Conservation (phyloP, 768 basidiomycete species). For the Chiua virens region DNA sequence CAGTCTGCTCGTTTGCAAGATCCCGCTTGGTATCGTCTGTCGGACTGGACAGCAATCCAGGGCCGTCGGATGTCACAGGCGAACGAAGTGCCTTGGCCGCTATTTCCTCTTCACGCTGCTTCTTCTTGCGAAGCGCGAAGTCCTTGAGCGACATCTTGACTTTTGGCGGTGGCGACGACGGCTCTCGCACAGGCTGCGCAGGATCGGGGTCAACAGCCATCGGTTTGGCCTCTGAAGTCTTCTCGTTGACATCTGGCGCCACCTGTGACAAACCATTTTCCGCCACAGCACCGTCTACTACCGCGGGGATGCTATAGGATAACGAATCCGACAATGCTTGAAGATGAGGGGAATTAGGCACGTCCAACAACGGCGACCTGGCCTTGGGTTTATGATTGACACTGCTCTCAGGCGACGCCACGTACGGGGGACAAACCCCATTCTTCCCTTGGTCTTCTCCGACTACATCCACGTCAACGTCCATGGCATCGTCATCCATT, state of each 20-base stretch:
- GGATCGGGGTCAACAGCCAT: slow-evolving; percentile 7
- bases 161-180: slow-evolving; percentile 43
- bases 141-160: slow-evolving; percentile 59
- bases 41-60: slow-evolving; percentile 21
- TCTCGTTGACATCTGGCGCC: slow-evolving; percentile 1
- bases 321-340: background rate
- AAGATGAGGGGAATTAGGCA: background rate
- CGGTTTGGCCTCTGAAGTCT: slow-evolving; percentile 6
- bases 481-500: slow-evolving; percentile 19
- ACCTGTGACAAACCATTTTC: background rate
- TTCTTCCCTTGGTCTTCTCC: slow-evolving; percentile 3
- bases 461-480: slow-evolving; percentile 14
- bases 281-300: background rate
- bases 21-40: slow-evolving; percentile 16
- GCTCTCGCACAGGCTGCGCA: slow-evolving; percentile 9
- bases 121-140: slow-evolving; percentile 55
- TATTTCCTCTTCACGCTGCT: slow-evolving; percentile 47
- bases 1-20: slow-evolving; percentile 5
- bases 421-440: background rate
- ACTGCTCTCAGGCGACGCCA: background rate
- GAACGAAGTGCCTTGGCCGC: slow-evolving; percentile 29
- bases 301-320: background rate
- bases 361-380: background rate
- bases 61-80: slow-evolving; percentile 15
- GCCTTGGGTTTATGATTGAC: background rate